Evolutionary conservation across 768 basidiomycete genomes (phyloP).

Genomic region (Dioszegia hungarica): DNA sequence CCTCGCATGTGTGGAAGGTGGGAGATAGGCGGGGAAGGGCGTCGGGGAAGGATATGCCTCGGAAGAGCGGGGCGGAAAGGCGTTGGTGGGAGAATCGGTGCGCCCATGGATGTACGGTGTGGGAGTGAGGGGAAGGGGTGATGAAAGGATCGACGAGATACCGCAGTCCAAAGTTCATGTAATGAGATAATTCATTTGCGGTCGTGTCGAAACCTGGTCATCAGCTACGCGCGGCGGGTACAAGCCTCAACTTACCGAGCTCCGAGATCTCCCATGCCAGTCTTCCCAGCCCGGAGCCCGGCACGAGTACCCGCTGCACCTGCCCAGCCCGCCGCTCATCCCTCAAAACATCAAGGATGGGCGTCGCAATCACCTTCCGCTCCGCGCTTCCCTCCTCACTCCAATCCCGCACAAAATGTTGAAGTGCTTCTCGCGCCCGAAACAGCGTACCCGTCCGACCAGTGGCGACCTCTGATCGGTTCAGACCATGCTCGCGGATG

Average conservation of each 20-base stretch:
- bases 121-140: slow-evolving; percentile 54
- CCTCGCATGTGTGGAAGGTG: neutral
- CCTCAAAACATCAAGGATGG: slow-evolving; percentile 68
- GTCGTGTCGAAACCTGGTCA: neutral
- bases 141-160: neutral
- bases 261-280: slow-evolving; percentile 81
- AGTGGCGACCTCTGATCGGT: neutral
- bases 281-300: slow-evolving; percentile 82
- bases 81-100: slow-evolving; percentile 80
- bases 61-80: neutral
- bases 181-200: neutral
- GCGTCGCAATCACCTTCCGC: slow-evolving; percentile 70
- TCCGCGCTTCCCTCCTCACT: slow-evolving; percentile 74
- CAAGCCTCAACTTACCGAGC: slow-evolving; percentile 55
- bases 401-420: slow-evolving; percentile 80
- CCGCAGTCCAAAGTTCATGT: neutral
- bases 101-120: slow-evolving; percentile 80
- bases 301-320: slow-evolving; percentile 72
- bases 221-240: neutral
- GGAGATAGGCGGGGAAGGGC: neutral
- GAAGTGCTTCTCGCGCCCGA: neutral
- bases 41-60: neutral
- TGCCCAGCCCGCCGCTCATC: slow-evolving; percentile 26
- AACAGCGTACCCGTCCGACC: neutral
- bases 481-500: neutral